These are phyloP conservation scores for Aethionema arabicum DNA, from an alignment of 345 rosid species.

Conservation along the genomic window DNA sequence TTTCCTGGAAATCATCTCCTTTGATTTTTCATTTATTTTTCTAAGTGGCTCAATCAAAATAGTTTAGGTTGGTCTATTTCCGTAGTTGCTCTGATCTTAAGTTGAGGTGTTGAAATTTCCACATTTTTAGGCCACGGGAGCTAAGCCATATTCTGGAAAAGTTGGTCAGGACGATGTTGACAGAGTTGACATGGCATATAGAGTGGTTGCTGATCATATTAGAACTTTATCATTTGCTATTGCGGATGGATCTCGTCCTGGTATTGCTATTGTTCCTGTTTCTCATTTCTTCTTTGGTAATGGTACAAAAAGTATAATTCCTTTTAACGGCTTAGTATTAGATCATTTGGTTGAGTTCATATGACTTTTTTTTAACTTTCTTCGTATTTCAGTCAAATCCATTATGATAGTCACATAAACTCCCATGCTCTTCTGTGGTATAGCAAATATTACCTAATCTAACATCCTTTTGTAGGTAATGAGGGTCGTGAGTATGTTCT, in stretches of 20 bases:
- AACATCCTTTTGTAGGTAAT: slow-evolving; percentile 55
- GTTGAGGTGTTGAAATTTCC: slow-evolving; percentile 17
- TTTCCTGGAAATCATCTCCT: slow-evolving; percentile 13
- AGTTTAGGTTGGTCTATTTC: slow-evolving; percentile 13
- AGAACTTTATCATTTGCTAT: slow-evolving; percentile 95
- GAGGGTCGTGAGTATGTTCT: slow-evolving; percentile 97
- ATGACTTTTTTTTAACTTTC: slow-evolving; percentile 1
- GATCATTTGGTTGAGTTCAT: slow-evolving; percentile 1
- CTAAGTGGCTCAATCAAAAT: background rate
- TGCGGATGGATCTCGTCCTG: slow-evolving; percentile 99
- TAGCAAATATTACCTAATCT: slow-evolving; percentile 12
- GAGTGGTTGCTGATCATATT: slow-evolving; percentile 97
- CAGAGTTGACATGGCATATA: slow-evolving; percentile 90
- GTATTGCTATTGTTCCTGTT: slow-evolving; percentile 38
- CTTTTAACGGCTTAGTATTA: background rate
- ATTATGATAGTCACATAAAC: background rate
- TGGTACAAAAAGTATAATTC: background rate
- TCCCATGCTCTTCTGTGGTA: background rate
- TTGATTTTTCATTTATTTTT: slow-evolving; percentile 16
- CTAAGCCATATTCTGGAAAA: slow-evolving; percentile 85
- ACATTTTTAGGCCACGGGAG: slow-evolving; percentile 69
- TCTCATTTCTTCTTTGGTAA: slow-evolving; percentile 1
- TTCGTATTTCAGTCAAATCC: background rate
- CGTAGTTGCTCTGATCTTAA: slow-evolving; percentile 13
- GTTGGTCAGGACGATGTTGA: slow-evolving; percentile 81